Evolutionary conservation across 345 rosid genomes (phyloP).

Genomic region (Populus nigra): DNA sequence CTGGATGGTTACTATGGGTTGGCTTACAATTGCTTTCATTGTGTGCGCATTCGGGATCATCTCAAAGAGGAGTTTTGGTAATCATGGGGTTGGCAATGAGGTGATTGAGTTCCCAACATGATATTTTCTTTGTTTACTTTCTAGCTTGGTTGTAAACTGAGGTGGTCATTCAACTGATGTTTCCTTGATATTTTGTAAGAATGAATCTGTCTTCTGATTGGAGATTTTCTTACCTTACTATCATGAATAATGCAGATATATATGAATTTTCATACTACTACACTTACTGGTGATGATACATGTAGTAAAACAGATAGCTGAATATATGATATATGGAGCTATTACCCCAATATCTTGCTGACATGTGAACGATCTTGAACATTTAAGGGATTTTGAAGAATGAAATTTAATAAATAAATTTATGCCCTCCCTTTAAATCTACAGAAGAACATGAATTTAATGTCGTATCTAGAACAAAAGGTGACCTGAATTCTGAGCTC

Average conservation of each 20-base stretch:
- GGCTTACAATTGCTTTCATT: slow-evolving; percentile 13
- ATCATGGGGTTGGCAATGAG: slow-evolving; percentile 13
- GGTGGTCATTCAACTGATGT: background rate
- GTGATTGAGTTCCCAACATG: slow-evolving; percentile 41
- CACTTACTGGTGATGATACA: background rate
- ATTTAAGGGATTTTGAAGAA: background rate
- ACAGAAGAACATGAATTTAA: background rate
- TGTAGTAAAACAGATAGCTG: background rate
- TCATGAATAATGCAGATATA: background rate
- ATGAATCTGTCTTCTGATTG: background rate
- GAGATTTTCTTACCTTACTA: background rate
- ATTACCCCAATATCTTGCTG: no score
- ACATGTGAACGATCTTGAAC: background rate
- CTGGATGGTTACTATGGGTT: slow-evolving; percentile 6
- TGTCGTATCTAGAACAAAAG: background rate
- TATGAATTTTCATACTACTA: background rate
- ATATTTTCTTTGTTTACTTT: background rate
- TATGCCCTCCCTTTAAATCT: background rate
- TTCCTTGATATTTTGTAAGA: background rate
- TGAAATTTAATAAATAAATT: no score
- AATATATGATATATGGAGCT: no score
- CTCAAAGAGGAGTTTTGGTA: slow-evolving; percentile 5
- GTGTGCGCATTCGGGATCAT: slow-evolving; percentile 15
- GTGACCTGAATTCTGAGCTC: background rate
- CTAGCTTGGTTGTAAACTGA: background rate